phyloP scores from a whole-genome alignment of 768 basidiomycete species.

The Daedalea quercina region DNA sequence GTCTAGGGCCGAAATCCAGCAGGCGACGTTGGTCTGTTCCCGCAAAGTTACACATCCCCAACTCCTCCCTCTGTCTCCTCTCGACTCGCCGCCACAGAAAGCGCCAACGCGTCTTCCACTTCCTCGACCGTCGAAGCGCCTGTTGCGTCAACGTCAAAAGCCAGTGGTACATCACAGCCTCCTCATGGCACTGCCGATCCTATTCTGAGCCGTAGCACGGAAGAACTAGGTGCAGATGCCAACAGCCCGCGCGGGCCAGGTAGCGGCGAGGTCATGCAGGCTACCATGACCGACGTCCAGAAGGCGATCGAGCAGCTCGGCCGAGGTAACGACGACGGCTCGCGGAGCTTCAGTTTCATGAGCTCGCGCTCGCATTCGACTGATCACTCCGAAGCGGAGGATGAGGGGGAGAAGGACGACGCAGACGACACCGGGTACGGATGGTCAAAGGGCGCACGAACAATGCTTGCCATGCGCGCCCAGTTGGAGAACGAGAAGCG shows the following conservation, averaged over 20 bases:
- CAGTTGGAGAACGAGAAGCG: conserved; percentile 55
- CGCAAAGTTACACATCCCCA: conserved; percentile 77
- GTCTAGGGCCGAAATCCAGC: conserved; percentile 71
- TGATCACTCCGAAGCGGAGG: conserved; percentile 38
- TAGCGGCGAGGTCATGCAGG: conserved; percentile 65
- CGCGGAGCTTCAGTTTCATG: conserved; percentile 71
- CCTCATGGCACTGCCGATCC: background rate
- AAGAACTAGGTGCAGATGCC: background rate
- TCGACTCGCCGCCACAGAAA: conserved; percentile 15
- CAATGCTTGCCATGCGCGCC: conserved; percentile 66
- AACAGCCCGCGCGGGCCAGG: conserved; percentile 16
- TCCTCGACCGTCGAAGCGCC: conserved; percentile 3
- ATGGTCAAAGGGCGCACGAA: conserved; percentile 60
- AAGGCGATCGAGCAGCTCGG: conserved; percentile 86
- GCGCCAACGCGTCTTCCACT: background rate
- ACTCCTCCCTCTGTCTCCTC: conserved; percentile 32
- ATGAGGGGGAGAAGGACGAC: conserved; percentile 47
- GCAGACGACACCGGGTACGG: conserved; percentile 44
- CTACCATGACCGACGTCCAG: conserved; percentile 87
- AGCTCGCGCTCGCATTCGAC: conserved; percentile 50
- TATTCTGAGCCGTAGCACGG: background rate
- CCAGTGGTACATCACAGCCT: background rate
- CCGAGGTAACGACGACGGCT: conserved; percentile 45
- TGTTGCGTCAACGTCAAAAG: conserved; percentile 6
- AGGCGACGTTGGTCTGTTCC: conserved; percentile 88